phyloP scores from a whole-genome alignment of 2,329 filamentous ascomycete species.

The Aspergillus brasiliensis region DNA sequence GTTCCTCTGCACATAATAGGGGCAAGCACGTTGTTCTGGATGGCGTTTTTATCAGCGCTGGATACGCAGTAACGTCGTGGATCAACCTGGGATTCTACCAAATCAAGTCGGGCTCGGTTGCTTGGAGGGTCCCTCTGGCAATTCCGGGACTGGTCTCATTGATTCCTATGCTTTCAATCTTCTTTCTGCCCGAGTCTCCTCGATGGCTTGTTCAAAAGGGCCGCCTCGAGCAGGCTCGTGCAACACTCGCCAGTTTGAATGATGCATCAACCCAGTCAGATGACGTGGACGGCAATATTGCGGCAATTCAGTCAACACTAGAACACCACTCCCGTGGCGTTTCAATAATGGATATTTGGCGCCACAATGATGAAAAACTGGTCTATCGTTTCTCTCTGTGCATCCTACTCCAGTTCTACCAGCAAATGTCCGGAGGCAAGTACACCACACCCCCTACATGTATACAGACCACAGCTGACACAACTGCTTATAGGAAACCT shows the following conservation, averaged over 20 bases:
- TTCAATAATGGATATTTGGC: neutral
- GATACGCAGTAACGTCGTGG: too few relatives aligned
- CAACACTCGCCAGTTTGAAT: neutral
- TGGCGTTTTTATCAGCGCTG: too few relatives aligned
- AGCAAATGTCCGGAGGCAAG: neutral
- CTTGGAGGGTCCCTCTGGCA: too few relatives aligned
- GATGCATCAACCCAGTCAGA: too few relatives aligned
- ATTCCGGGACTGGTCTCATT: too few relatives aligned
- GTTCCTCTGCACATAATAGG: too few relatives aligned
- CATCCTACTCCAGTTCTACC: neutral
- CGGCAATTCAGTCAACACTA: neutral
- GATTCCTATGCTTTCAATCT: too few relatives aligned
- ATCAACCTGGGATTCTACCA: too few relatives aligned
- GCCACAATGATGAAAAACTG: neutral
- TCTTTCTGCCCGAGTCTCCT: neutral
- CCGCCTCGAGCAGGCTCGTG: neutral
- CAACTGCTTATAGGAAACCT: neutral
- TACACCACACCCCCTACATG: neutral
- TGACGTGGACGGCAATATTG: neutral
- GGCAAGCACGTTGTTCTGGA: too few relatives aligned
- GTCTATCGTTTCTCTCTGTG: neutral
- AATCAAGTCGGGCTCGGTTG: too few relatives aligned
- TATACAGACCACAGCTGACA: too few relatives aligned
- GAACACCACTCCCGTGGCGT: neutral
- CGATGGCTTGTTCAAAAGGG: neutral